A percentile compares a stretch with the other conserved stretches of the same genome.
Conservation (phyloP, 495 filamentous ascomycete genomes). For the Lichenothelia convexa region DNA sequence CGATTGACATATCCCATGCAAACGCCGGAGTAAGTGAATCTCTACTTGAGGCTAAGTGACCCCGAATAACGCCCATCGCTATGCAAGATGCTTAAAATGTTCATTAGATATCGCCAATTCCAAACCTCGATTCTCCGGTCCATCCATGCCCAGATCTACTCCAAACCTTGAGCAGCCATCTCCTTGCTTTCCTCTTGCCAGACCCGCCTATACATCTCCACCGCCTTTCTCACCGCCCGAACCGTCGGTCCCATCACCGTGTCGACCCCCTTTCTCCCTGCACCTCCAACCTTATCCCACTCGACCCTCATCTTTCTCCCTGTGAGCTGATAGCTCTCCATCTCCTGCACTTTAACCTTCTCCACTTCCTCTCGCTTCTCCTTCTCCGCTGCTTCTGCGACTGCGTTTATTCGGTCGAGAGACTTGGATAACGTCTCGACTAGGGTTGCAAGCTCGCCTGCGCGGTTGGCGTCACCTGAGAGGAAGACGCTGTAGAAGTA, state of each 20-base stretch:
- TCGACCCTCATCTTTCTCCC: slow-evolving; percentile 49
- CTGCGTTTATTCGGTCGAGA: slow-evolving; percentile 60
- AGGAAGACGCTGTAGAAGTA: slow-evolving; percentile 88
- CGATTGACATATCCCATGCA: too few species aligned
- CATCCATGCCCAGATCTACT: too few species aligned
- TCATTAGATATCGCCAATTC: too few species aligned
- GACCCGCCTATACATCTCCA: slow-evolving; percentile 42
- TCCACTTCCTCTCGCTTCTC: slow-evolving; percentile 41
- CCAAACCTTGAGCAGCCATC: background rate
- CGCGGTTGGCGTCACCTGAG: slow-evolving; percentile 63
- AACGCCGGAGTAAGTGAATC: too few species aligned
- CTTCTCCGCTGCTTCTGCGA: slow-evolving; percentile 61
- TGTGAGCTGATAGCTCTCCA: slow-evolving; percentile 47
- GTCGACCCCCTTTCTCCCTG: slow-evolving; percentile 57
- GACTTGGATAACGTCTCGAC: slow-evolving; percentile 61
- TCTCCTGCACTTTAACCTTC: slow-evolving; percentile 44
- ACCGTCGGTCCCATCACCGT: slow-evolving; percentile 56
- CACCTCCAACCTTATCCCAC: slow-evolving; percentile 44
- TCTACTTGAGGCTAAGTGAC: too few species aligned
- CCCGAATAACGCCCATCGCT: too few species aligned
- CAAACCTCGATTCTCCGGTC: too few species aligned
- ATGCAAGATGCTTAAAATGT: too few species aligned
- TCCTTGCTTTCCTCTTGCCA: slow-evolving; percentile 38
- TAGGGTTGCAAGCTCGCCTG: slow-evolving; percentile 53
- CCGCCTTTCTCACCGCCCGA: slow-evolving; percentile 44